phyloP scores from a whole-genome alignment of 805 yeast species.

The Metschnikowia bowlesiae region DNA sequence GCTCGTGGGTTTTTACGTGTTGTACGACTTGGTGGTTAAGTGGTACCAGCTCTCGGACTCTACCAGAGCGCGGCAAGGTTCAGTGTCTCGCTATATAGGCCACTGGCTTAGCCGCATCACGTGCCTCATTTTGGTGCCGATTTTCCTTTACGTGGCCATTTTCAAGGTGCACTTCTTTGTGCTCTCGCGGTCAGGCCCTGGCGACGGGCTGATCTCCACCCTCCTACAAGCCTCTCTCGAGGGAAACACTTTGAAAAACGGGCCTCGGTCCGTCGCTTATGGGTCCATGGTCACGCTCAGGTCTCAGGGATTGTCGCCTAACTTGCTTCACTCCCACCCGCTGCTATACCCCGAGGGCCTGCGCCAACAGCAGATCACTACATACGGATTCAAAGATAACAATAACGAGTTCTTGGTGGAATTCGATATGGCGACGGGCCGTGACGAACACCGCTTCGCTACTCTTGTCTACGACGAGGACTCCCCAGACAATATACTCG shows the following conservation, averaged over 20 bases:
- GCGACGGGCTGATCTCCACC: slow-evolving; percentile 87
- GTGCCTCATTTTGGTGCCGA: slow-evolving; percentile 68
- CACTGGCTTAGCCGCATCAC: slow-evolving; percentile 75
- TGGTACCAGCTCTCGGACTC: slow-evolving; percentile 27
- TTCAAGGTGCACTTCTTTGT: slow-evolving; percentile 80
- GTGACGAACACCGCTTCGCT: slow-evolving; percentile 24
- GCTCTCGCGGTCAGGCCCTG: slow-evolving; percentile 80
- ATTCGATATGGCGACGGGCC: slow-evolving; percentile 41
- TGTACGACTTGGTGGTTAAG: slow-evolving; percentile 49
- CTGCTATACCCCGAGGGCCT: slow-evolving; percentile 90
- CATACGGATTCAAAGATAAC: slow-evolving; percentile 74
- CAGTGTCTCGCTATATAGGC: slow-evolving; percentile 28
- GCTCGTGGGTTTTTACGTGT: slow-evolving; percentile 55
- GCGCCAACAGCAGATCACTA: slow-evolving; percentile 89
- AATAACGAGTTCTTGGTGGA: slow-evolving; percentile 18
- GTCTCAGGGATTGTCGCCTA: slow-evolving; percentile 68
- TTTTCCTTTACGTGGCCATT: slow-evolving; percentile 59
- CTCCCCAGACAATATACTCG: slow-evolving; percentile 18
- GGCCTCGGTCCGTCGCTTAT: slow-evolving; percentile 62
- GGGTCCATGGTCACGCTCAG: slow-evolving; percentile 63
- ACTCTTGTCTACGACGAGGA: slow-evolving; percentile 24
- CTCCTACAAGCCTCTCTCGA: slow-evolving; percentile 82
- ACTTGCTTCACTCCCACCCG: slow-evolving; percentile 81
- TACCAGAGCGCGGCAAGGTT: background rate
- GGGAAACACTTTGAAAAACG: slow-evolving; percentile 58